Evolutionary conservation across 345 rosid species (phyloP), one percentile per base, ranked within the genome.

Genomic region (Pugionium dolabratum): DNA sequence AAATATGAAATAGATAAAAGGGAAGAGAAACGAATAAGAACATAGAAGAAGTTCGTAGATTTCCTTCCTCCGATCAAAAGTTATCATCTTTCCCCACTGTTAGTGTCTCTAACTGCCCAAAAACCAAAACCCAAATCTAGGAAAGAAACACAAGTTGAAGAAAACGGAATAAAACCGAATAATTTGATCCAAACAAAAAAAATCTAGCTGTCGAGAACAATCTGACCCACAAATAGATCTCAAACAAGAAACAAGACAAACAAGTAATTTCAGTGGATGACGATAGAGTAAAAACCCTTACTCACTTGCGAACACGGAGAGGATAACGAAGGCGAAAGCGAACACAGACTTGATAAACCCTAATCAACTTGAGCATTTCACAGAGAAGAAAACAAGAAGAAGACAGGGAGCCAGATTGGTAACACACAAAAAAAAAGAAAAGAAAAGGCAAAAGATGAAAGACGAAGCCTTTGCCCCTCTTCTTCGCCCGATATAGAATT

Each of bases 331-430:
- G 44, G 70, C 58, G 65, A 69, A 77, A 79, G 26, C 66, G 36
- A 44, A 74, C 4, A 58, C 71, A 69, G 28, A 76, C 62, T 50
- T 77, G 77, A 75, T 77, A 80, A 75, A 73, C 71, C 59, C 75
- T 66, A 66, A 70, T 66, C 49, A 79, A 65, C 66, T 75, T 82
- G 51, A 77, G 64, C 82, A 79, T 82, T 77, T 67, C 69, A 74
- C 35, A 41, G 70, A 74, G 6, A 68, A 70, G 69, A 46, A 33
- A 67, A 31, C 44, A 66, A 25, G 53, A 59, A 31, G 67, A 65
- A 11, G 46, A 53, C 36, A 57, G 43, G 37, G 47, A 74, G 56
- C 34, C 69, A 54, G 72, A 72, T 62, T 64, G 69, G 29, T 37
- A 8, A 40, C 25, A 40, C 25, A 39, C 50, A 25, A 1, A 39